phyloP scores from a whole-genome alignment of 768 basidiomycete genomes.

The Plicaturopsis crispa region DNA sequence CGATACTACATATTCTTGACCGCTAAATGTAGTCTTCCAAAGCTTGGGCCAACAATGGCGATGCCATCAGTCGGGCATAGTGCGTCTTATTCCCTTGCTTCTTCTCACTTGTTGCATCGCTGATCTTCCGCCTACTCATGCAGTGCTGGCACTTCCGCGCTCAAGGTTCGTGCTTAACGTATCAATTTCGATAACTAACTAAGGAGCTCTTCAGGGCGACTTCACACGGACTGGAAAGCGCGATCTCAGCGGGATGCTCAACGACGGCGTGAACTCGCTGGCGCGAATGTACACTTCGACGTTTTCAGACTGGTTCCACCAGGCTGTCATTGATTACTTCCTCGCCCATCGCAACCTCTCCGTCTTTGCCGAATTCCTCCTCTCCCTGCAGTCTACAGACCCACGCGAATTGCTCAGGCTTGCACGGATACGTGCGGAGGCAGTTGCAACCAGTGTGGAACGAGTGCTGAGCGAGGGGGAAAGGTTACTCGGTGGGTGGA shows the following conservation, averaged over 20 bases:
- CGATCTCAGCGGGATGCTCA: conserved; percentile 83
- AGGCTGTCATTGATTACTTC: conserved; percentile 91
- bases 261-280: conserved; percentile 93
- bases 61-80: conserved; percentile 88
- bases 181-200: conserved; percentile 1
- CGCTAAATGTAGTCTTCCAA: conserved; percentile 1
- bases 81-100: conserved; percentile 27
- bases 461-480: conserved; percentile 74
- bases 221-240: conserved; percentile 97
- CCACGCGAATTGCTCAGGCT: conserved; percentile 84
- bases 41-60: conserved; percentile 99
- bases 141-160: conserved; percentile 91
- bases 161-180: conserved; percentile 61
- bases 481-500: conserved; percentile 80
- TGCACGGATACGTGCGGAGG: conserved; percentile 85
- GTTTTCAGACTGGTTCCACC: conserved; percentile 94
- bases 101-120: neutral
- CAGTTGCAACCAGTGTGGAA: conserved; percentile 82
- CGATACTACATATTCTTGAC: neutral
- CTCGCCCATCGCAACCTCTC: conserved; percentile 79
- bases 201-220: conserved; percentile 49
- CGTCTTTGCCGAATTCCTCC: conserved; percentile 91
- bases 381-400: conserved; percentile 86
- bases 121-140: conserved; percentile 4
- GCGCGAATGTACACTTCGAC: conserved; percentile 86